Base-by-base conservation (phyloP, 345 rosid genomes). In the Noccaea bulbosa region DNA sequence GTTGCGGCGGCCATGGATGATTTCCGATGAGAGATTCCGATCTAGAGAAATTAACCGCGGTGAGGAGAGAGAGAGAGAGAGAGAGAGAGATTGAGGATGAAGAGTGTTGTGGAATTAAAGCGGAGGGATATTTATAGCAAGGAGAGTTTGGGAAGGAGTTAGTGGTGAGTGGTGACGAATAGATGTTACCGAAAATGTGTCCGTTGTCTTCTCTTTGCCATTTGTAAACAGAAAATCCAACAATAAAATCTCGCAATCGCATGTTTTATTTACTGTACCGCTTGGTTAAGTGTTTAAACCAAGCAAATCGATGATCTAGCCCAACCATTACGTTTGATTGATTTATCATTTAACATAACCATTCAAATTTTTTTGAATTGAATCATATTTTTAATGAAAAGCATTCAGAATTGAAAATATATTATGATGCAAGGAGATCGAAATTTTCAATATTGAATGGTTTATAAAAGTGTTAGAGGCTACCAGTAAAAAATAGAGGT, bases 1-100 rank as follows among this genome's bases (percentile, higher is more conserved):
- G 83, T 67, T 5, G 82, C 85, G 14, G 90, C 62, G 30, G 93
- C 88, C 91, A 84, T 86, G 24, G 71, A 39, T 32, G 41, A 5
- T 22, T 27, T 51, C 10, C 22, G 62, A 63, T 48, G 5, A 51
- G 32, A 59, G 33, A 57, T 67, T 60, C 73, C 35, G 71, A 70
- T 64, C 32, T 7, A 52, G 16, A 51, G 56, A 41, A 11, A 55
- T 7, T 16, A 41, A 49, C 32, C 48, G 59, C 69, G 4, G 37
- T 11, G 55, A 48, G 12, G 54, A 50, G 53, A 47, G 6, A 16
- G 11, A 50, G 53, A 47, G 6, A 15, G 11, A 38, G 41, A 9
- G 11, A 30, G 32, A 48, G 59, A 55, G 57, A 48, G 68, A 33
- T 16, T 17, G 69, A 12, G 27, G 46, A 52, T 72, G 61, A 14